Percentiles rank a stretch among this genome's conserved stretches.
These are phyloP conservation scores for Corymbia calophylla DNA, from an alignment of 441 rosid genomes.

Conservation along the genomic window DNA sequence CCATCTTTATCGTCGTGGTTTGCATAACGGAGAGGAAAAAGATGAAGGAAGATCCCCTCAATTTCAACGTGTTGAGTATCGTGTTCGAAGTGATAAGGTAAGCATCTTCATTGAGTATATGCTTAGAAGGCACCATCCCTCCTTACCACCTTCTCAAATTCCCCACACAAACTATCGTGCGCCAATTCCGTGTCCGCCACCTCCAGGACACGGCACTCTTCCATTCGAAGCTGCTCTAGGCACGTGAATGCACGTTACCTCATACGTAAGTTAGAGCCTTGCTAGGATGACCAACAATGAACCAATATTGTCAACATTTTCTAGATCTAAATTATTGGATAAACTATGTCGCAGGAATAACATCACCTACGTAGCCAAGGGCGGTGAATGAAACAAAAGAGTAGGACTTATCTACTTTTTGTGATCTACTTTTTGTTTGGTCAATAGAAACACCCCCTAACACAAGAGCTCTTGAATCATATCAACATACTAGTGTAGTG, in stretches of 20 bases:
- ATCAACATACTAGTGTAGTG: background rate
- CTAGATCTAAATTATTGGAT: background rate
- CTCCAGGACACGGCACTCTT: background rate
- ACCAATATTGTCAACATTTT: background rate
- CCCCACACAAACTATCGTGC: background rate
- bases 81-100: slow-evolving; percentile 2
- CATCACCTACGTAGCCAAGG: background rate
- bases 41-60: slow-evolving; percentile 4
- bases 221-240: background rate
- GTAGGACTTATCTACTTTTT: background rate
- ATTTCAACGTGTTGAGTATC: slow-evolving; percentile 1
- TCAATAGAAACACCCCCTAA: background rate
- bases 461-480: background rate
- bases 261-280: background rate
- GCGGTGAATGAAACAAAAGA: background rate
- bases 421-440: background rate
- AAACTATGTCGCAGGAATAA: background rate
- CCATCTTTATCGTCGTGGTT: background rate
- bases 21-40: slow-evolving; percentile 4
- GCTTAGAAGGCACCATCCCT: background rate
- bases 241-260: background rate
- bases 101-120: background rate
- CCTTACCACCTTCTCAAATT: background rate
- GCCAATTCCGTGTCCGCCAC: background rate
- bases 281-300: background rate